phyloP scores from a whole-genome alignment of 768 basidiomycete genomes.

The Tylopilus cervinicoccineus region DNA sequence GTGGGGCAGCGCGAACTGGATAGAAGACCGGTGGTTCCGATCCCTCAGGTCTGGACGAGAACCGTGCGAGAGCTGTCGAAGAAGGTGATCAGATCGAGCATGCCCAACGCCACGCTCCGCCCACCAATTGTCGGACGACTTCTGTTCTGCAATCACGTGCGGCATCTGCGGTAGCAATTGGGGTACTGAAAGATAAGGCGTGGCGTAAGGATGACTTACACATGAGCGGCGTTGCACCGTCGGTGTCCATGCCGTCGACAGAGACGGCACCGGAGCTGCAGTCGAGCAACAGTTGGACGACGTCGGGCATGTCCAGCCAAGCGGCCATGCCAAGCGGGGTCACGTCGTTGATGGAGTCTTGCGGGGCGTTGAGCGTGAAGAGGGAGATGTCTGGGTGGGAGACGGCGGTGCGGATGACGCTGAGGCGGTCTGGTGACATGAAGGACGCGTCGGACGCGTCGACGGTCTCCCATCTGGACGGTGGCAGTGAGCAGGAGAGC shows the following conservation, averaged over 20 bases:
- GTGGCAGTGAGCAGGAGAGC: conserved; percentile 3
- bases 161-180: conserved; percentile 50
- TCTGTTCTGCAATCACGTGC: conserved; percentile 67
- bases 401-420: conserved; percentile 53
- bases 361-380: conserved; percentile 71
- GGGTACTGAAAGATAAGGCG: conserved; percentile 2
- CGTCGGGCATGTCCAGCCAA: conserved; percentile 64
- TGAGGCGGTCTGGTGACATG: conserved; percentile 53
- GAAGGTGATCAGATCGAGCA: conserved; percentile 6
- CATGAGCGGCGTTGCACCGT: conserved; percentile 80
- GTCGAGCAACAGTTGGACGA: conserved; percentile 62
- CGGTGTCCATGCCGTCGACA: conserved; percentile 70
- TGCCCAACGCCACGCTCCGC: conserved; percentile 22
- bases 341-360: conserved; percentile 64
- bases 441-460: conserved; percentile 72
- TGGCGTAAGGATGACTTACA: conserved; percentile 47
- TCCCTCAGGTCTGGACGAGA: conserved; percentile 74
- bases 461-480: conserved; percentile 58
- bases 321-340: conserved; percentile 77
- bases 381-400: conserved; percentile 58
- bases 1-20: conserved; percentile 65
- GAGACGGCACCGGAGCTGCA: conserved; percentile 57
- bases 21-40: conserved; percentile 63
- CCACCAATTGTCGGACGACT: conserved; percentile 64
- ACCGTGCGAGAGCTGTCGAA: conserved; percentile 49